A percentile compares a stretch with the other conserved stretches of the same genome.
These are phyloP conservation scores for Wickerhamomyces subpelliculosus DNA, from an alignment of 805 yeast genomes.

Conservation along the genomic window DNA sequence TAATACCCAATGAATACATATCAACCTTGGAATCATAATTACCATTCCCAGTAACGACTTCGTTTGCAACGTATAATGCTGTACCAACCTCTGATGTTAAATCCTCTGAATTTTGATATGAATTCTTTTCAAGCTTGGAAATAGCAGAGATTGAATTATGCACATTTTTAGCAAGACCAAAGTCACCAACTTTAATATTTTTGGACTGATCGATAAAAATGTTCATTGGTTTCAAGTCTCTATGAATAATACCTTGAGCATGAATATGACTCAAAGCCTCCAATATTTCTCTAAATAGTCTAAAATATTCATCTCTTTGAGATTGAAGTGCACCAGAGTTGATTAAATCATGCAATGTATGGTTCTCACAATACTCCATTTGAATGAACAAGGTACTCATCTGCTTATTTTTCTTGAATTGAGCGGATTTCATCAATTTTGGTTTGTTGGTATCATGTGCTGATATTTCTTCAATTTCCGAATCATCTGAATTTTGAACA, in stretches of 20 bases:
- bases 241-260: slow-evolving; percentile 87
- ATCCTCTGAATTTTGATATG: slow-evolving; percentile 46
- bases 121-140: slow-evolving; percentile 18
- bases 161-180: slow-evolving; percentile 91
- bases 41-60: slow-evolving; percentile 66
- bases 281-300: slow-evolving; percentile 76
- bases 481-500: slow-evolving; percentile 21
- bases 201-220: slow-evolving; percentile 87
- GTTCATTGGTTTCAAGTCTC: slow-evolving; percentile 93
- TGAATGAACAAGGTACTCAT: slow-evolving; percentile 83
- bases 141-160: slow-evolving; percentile 38
- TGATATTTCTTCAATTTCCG: no score
- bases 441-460: no score
- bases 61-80: slow-evolving; percentile 85
- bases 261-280: slow-evolving; percentile 92
- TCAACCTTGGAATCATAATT: slow-evolving; percentile 92
- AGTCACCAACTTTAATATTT: slow-evolving; percentile 92
- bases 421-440: slow-evolving; percentile 10
- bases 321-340: no score
- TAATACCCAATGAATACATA: slow-evolving; percentile 90
- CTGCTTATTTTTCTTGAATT: slow-evolving; percentile 18
- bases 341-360: slow-evolving; percentile 79
- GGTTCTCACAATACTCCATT: slow-evolving; percentile 98
- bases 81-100: slow-evolving; percentile 93
- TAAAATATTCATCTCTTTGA: slow-evolving; percentile 86